Conservation (phyloP, 2,329 filamentous ascomycete species). For the Fusarium vanettenii region DNA sequence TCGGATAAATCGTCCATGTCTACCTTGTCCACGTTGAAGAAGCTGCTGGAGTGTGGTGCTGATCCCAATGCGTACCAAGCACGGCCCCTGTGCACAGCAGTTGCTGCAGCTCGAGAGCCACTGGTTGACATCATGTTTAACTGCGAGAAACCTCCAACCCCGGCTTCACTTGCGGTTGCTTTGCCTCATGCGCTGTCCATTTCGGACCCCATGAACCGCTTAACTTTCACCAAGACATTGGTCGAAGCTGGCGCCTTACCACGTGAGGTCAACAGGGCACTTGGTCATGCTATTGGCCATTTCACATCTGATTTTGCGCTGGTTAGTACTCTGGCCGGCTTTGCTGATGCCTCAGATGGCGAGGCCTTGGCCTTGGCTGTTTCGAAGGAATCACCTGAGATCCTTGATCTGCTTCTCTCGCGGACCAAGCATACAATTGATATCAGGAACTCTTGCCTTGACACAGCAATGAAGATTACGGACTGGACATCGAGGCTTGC, state of each 20-base stretch:
- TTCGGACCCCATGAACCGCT: slow-evolving; percentile 61
- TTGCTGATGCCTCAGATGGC: slow-evolving; percentile 63
- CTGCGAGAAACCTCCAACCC: slow-evolving; percentile 49
- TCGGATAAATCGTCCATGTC: slow-evolving; percentile 54
- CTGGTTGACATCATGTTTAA: slow-evolving; percentile 63
- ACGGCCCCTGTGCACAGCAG: slow-evolving; percentile 62
- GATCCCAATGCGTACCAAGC: slow-evolving; percentile 66
- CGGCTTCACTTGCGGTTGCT: slow-evolving; percentile 59
- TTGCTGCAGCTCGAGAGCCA: slow-evolving; percentile 57
- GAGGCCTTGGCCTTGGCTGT: slow-evolving; percentile 60
- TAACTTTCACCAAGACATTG: slow-evolving; percentile 62
- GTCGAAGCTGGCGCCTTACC: slow-evolving; percentile 61
- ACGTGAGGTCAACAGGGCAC: slow-evolving; percentile 61
- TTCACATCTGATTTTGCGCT: slow-evolving; percentile 62
- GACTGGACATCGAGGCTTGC: slow-evolving; percentile 54
- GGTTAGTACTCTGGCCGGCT: slow-evolving; percentile 56
- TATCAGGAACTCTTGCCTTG: slow-evolving; percentile 55
- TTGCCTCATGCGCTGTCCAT: slow-evolving; percentile 66
- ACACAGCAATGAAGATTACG: slow-evolving; percentile 55
- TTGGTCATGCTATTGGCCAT: slow-evolving; percentile 61
- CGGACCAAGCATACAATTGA: slow-evolving; percentile 50
- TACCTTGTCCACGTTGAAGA: slow-evolving; percentile 58
- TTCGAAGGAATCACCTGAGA: slow-evolving; percentile 57
- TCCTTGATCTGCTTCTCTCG: slow-evolving; percentile 59
- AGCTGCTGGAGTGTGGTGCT: slow-evolving; percentile 63